A percentile compares a stretch with the other conserved stretches of the same genome.
Conservation (phyloP, 2,329 filamentous ascomycete genomes). For the Penicillium sp. region DNA sequence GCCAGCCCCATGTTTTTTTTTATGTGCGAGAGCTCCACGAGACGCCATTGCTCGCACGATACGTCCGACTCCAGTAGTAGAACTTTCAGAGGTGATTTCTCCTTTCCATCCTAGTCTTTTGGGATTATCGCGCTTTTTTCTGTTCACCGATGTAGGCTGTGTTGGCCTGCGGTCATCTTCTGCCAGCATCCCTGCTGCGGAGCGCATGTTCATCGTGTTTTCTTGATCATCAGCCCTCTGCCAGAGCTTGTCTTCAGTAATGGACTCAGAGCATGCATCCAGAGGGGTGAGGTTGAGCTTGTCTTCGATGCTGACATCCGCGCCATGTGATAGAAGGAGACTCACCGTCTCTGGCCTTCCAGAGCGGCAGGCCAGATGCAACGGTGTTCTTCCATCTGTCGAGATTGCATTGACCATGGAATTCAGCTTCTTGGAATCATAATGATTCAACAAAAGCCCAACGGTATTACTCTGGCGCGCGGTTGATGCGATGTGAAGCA, state of each 20-base stretch:
- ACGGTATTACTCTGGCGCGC: constrained; percentile 21
- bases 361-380: constrained; percentile 24
- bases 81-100: constrained; percentile 15
- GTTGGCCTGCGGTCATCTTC: neutral
- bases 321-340: constrained; percentile 18
- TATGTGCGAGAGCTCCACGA: constrained; percentile 6
- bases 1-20: neutral
- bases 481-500: constrained; percentile 22
- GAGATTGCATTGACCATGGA: constrained; percentile 13
- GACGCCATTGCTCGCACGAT: constrained; percentile 13
- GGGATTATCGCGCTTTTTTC: neutral
- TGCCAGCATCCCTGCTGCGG: constrained; percentile 3
- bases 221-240: constrained; percentile 5
- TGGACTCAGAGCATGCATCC: constrained; percentile 10
- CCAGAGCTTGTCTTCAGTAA: constrained; percentile 14
- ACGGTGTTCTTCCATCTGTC: constrained; percentile 16
- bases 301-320: constrained; percentile 11
- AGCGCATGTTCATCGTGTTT: constrained; percentile 2
- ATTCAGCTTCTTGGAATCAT: neutral
- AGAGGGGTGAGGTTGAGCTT: constrained; percentile 1
- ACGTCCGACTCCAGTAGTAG: constrained; percentile 9
- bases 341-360: constrained; percentile 21
- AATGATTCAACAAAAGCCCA: constrained; percentile 21
- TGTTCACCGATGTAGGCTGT: neutral
- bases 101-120: constrained; percentile 13